Evolutionary conservation across 2,329 filamentous ascomycete species (phyloP).

Genomic region (Ophiocordyceps camponoti-leonardi): DNA sequence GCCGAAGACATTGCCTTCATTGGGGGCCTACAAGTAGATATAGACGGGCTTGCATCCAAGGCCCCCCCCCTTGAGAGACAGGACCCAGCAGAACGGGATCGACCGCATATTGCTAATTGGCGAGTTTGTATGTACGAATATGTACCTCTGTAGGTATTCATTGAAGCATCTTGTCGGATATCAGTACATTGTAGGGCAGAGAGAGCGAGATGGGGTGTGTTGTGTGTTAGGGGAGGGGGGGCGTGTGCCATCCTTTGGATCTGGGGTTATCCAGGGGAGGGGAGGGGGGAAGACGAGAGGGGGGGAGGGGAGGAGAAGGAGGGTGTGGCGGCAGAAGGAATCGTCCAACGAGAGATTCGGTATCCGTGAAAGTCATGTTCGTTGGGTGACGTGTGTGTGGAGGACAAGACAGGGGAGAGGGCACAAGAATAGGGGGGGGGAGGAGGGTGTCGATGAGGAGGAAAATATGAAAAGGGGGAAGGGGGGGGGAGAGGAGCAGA

Average conservation of each 20-base stretch:
- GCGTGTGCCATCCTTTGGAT: constrained; percentile 5
- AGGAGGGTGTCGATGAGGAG: background rate
- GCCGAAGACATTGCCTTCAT: background rate
- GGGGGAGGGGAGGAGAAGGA: no score
- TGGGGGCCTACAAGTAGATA: constrained; percentile 6
- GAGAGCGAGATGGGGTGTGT: background rate
- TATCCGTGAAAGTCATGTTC: constrained; percentile 3
- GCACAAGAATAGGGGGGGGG: background rate
- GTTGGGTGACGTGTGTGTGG: background rate
- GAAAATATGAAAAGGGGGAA: no score
- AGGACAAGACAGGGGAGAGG: background rate
- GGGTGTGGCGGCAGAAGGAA: background rate
- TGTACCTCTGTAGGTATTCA: background rate
- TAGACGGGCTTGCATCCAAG: constrained; percentile 2
- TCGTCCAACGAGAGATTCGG: constrained; percentile 2
- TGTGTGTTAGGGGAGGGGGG: background rate
- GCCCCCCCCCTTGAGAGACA: constrained; percentile 1
- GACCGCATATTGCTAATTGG: constrained; percentile 2
- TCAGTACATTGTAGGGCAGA: constrained; percentile 3
- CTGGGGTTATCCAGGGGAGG: background rate
- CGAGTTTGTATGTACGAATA: background rate
- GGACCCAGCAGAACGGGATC: constrained; percentile 4
- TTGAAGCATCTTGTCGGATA: background rate
- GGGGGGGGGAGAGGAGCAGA: background rate
- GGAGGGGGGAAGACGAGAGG: background rate